Conservation (phyloP, 2,329 filamentous ascomycete species). For the Aspergillus sp. region DNA sequence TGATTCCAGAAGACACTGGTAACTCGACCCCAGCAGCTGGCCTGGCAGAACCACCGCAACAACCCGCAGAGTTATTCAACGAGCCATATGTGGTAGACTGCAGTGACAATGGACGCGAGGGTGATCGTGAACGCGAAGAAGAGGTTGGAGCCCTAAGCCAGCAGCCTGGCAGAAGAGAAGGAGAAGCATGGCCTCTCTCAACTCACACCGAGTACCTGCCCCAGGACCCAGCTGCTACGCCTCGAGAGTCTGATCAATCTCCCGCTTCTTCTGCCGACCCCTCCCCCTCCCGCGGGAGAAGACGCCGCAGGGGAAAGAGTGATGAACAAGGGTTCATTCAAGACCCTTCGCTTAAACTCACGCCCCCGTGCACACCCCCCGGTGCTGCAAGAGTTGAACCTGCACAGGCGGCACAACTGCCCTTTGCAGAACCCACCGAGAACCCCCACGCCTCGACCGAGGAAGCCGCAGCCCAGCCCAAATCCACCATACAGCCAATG, state of each 20-base stretch:
- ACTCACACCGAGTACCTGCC: conserved; percentile 2
- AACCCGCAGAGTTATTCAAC: not conserved
- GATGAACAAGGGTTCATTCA: conserved; percentile 25
- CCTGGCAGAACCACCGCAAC: not conserved
- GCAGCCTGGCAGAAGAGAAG: not conserved
- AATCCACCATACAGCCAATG: not conserved
- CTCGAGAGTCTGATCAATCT: conserved; percentile 2
- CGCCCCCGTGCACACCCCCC: conserved; percentile 40
- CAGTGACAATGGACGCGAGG: not conserved
- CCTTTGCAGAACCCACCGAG: conserved; percentile 4
- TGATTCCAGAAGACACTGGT: conserved; percentile 17
- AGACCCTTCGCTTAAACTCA: conserved; percentile 29
- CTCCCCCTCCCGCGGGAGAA: conserved; percentile 18
- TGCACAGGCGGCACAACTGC: not conserved
- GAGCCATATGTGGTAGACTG: not conserved
- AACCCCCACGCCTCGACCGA: conserved; percentile 12
- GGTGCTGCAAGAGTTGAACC: conserved; percentile 16
- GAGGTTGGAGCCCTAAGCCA: not conserved
- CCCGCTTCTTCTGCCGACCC: conserved; percentile 1
- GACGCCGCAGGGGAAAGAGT: conserved; percentile 31
- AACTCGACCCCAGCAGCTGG: conserved; percentile 10
- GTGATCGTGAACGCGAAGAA: not conserved
- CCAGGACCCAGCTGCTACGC: conserved; percentile 3
- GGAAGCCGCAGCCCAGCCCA: not conserved
- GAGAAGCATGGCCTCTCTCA: conserved; percentile 1